Conservation (phyloP, 2,329 filamentous ascomycete genomes). For the Tolypocladium amazonense region DNA sequence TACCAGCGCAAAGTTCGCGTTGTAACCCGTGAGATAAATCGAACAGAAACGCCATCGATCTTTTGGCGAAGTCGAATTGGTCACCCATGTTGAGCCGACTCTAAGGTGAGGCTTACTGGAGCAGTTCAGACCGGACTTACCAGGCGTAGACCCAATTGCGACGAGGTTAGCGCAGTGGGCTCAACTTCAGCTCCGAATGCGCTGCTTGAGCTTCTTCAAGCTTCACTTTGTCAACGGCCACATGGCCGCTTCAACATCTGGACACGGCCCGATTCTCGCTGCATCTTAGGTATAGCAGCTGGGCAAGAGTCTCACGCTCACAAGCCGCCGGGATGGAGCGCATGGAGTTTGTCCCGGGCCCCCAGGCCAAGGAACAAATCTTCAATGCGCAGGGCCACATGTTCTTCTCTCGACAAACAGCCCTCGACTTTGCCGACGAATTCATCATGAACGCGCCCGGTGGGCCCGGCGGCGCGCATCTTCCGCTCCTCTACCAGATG, state of each 20-base stretch:
- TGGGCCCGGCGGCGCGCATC: not conserved
- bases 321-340: constrained; percentile 1
- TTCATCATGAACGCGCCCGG: constrained; percentile 5
- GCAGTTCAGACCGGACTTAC: not conserved
- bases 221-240: not conserved
- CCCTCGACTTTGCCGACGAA: constrained; percentile 7
- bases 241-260: not conserved
- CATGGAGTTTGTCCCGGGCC: constrained; percentile 8
- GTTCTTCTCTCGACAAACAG: constrained; percentile 5
- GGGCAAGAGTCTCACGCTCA: not conserved
- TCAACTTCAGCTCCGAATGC: not conserved
- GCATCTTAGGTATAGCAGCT: not conserved
- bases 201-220: not conserved
- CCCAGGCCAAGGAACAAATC: constrained; percentile 9
- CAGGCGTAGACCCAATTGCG: not conserved
- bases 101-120: not conserved
- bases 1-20: not conserved
- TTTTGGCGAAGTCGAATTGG: not conserved
- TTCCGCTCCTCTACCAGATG: constrained; percentile 3
- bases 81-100: not conserved
- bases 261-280: not conserved
- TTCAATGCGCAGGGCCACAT: constrained; percentile 7
- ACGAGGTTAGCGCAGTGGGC: not conserved
- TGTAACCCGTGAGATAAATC: not conserved
- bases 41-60: too few relatives aligned